Base-by-base conservation (phyloP, 2,329 filamentous ascomycete genomes). In the Canariomyces notabilis region DNA sequence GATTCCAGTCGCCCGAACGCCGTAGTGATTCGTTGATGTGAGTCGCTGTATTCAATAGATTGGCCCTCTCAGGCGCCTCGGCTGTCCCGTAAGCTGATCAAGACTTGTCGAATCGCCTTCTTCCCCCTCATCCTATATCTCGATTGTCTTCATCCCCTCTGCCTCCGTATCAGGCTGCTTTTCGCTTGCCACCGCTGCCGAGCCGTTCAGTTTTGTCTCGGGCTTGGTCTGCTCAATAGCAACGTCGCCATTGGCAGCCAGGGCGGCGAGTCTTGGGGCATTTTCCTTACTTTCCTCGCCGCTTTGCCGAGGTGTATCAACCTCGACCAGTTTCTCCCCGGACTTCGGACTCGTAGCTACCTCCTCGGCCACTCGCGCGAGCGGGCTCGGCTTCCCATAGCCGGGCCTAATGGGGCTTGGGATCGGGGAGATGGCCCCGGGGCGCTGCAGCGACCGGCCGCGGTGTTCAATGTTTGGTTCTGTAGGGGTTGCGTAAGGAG, bases 281-380 rank as follows among this genome's bases (percentile, higher is more conserved):
- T 50, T 45, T 22, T 57, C 54, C 34, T 59, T 59, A 37, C 57
- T 61, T 23, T 69, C 67, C n/a, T 74, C 71, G 15, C 68, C 65
- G 55, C 69, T 76, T 15, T 65, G 64, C n/a, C 70, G 64, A 2
- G 75, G 75, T 3, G 73, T 76, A 35, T 79, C 75, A 3, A 79
- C 72, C 59, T 80, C 76, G 32, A 81, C 74, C 14, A 81, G 68
- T 52, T 75, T 76, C 43, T 67, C 64, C 6, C 67, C 64, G 15
- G 72, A 67, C 51, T 73, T 68, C 6, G 57, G 57, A 20, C 31
- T 59, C 37, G 42, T 55, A 49, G 29, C 57, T 16, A 40, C 42
- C 42, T 91, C 87, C 66, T 91, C 87, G 1, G 83, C 79, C 12
- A 91, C 87, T 52, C 83, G 75, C 40, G 85, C 83, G 47, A 91